Base-by-base conservation (phyloP, 78 protist genomes). In the slime mould (Dictyostelium discoideum) region DNA sequence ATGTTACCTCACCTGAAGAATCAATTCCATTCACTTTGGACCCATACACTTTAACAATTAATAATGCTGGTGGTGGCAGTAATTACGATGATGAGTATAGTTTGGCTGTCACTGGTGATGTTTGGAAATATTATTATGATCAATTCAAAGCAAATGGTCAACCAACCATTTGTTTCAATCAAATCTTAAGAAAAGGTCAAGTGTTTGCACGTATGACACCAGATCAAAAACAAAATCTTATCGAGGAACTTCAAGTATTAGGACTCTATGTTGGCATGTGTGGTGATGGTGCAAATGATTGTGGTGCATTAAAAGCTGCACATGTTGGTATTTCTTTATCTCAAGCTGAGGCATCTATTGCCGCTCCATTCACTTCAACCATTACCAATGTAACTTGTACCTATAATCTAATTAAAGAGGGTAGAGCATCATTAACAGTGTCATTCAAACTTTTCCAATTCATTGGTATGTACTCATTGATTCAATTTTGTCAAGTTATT, bases 251-350 rank as follows among this genome's bases (percentile, higher is more conserved):
- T 50, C 96, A 98, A 42, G 22, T 0, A 16, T 13, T 0, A 13
- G 98, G 98, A 6, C 67, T 69, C 44, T 5, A 24, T 39, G 97
- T 98, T 39, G 98, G 98, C 73, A 99, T 99, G 99, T 99, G 99
- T 65, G 99, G 99, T n/a, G 99, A 99, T 90, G 99, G 99, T 83
- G 98, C 99, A 5, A 99, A 99, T 92, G 99, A 99, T 84, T 99
- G 99, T 32, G 99, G 99, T n/a, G 99, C 99, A 5, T 97, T 99
- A 60, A 99, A 99, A 89, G 98, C 97, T 46, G 99, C 99, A 0
- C 98, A 97, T 46, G 99, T 99, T 50, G 99, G 99, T 20, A 74
- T 94, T 22, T 96, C 96, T 79, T 98, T 22, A 98, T 99, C 93
- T 14, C 83, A 81, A 3, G 85, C 92, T 1, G 99, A 99, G 69